Base-by-base conservation (phyloP, 1,139 yeast species). In the Suhomyces chickasaworum region DNA sequence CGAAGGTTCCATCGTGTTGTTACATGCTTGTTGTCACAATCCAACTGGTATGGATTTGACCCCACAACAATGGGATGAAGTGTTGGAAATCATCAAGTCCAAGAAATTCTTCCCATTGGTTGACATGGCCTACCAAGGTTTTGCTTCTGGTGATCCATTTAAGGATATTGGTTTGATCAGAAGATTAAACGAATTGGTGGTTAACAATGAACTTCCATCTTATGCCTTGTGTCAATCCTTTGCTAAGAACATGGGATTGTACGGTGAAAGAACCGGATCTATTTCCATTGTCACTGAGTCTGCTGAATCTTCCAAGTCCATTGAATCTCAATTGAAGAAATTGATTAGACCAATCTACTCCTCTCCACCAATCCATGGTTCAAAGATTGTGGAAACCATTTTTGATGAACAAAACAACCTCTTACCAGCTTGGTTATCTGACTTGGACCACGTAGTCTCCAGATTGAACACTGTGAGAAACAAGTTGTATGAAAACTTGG, bases 211-310 rank as follows among this genome's bases (percentile, higher is more conserved):
- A 56, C 63, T 79, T 48, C 64, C 81, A 53, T 78, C 86, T 43
- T 68, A 84, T 54, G 77, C 87, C 44, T 74, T 89, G 50, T 87
- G 96, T 65, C 97, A 89, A 71, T 89, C 97, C 2, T 91, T 91
- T 70, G 96, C 98, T 55, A 91, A 91, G 72, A 91, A 91, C 75
- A 88, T 93, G 93, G 99, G 99, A 29, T 80, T 91, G 50, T 90
- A 93, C 67, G 96, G 97, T 57, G 97, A 93, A 74, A 84, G 98
- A 67, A 90, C 90, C 40, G 97, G 98, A 10, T 88, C 95, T n/a
- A 74, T 91, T 44, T 86, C 89, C 43, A 69, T 85, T 41, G 71
- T 84, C 48, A 73, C 83, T 42, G 72, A 75, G 50, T 65, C 71
- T n/a, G 62, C 71, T 33, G 77, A 74, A 40, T 70, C 70, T 37